phyloP scores from a whole-genome alignment of 2,329 filamentous ascomycete genomes.

The Cladosporium sp. region DNA sequence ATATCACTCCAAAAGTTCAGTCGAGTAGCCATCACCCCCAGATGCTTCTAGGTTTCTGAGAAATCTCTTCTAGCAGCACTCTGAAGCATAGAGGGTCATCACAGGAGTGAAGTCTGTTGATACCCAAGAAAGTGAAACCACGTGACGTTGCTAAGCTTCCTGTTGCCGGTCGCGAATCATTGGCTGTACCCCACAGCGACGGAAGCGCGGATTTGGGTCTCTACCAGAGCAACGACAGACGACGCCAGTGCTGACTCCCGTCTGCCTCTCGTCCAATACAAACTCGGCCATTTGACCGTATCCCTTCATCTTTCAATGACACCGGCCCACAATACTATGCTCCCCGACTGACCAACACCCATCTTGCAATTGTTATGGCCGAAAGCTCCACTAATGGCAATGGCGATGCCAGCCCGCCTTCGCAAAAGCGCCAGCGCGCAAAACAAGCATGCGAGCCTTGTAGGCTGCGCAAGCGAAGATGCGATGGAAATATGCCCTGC shows the following conservation, averaged over 20 bases:
- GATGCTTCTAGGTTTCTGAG: too few relatives aligned
- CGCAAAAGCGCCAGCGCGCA: conserved; percentile 31
- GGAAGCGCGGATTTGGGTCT: neutral
- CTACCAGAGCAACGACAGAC: neutral
- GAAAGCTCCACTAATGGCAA: conserved; percentile 7
- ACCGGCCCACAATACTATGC: neutral
- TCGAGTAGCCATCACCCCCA: too few relatives aligned
- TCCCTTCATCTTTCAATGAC: neutral
- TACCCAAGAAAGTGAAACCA: too few relatives aligned
- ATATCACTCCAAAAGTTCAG: too few relatives aligned
- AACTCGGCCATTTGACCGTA: conserved; percentile 1
- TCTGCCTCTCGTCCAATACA: conserved; percentile 2
- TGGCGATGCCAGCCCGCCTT: conserved; percentile 11
- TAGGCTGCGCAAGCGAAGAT: conserved; percentile 54
- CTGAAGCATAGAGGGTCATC: too few relatives aligned
- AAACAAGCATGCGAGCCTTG: conserved; percentile 44
- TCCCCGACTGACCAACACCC: neutral
- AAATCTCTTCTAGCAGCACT: too few relatives aligned
- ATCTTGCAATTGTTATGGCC: neutral
- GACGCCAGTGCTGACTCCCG: neutral
- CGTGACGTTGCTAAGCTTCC: too few relatives aligned
- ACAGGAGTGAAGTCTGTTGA: too few relatives aligned
- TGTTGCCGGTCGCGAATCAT: neutral
- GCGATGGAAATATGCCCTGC: conserved; percentile 52
- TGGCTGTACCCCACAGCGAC: neutral